A percentile compares a stretch with the other conserved stretches of the same genome.
Evolutionary conservation across 805 yeast species (phyloP).

Genomic region (Schizosaccharomyces octosporus): DNA sequence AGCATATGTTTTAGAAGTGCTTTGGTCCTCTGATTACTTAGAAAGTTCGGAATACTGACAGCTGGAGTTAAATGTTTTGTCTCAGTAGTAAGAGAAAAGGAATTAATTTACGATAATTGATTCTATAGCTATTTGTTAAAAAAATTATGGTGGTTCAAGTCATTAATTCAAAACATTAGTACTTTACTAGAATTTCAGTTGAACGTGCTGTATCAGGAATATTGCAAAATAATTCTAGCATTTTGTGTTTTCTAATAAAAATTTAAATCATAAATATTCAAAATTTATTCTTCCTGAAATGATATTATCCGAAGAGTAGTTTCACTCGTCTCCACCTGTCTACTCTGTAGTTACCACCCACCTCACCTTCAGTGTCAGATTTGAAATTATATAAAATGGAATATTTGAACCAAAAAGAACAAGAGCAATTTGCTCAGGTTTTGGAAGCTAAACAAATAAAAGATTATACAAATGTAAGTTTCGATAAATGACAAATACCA

Average conservation of each 20-base stretch:
- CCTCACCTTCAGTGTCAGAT: background rate
- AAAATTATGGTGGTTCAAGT: too few relatives aligned
- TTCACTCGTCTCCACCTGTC: background rate
- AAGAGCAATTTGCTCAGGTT: constrained; percentile 82
- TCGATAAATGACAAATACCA: too few relatives aligned
- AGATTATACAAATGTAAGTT: constrained; percentile 75
- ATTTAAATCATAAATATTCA: background rate
- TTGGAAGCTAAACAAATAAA: constrained; percentile 96
- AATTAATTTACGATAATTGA: too few relatives aligned
- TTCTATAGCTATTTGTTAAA: too few relatives aligned
- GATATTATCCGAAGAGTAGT: background rate
- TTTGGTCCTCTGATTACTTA: too few relatives aligned
- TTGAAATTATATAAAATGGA: constrained; percentile 31
- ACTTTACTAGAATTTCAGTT: too few relatives aligned
- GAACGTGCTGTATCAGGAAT: background rate
- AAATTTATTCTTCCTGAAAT: background rate
- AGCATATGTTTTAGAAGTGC: too few relatives aligned
- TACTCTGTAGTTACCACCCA: background rate
- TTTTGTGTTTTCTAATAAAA: background rate
- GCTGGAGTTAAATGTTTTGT: too few relatives aligned
- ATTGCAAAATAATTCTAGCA: background rate
- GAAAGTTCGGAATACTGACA: too few relatives aligned
- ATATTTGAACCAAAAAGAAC: constrained; percentile 81
- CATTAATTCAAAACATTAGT: too few relatives aligned
- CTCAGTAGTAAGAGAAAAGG: too few relatives aligned